Percentiles rank a stretch among this genome's conserved stretches.
Conservation (phyloP, 1,284 basidiomycete genomes). For the Trichosporon faecale region DNA sequence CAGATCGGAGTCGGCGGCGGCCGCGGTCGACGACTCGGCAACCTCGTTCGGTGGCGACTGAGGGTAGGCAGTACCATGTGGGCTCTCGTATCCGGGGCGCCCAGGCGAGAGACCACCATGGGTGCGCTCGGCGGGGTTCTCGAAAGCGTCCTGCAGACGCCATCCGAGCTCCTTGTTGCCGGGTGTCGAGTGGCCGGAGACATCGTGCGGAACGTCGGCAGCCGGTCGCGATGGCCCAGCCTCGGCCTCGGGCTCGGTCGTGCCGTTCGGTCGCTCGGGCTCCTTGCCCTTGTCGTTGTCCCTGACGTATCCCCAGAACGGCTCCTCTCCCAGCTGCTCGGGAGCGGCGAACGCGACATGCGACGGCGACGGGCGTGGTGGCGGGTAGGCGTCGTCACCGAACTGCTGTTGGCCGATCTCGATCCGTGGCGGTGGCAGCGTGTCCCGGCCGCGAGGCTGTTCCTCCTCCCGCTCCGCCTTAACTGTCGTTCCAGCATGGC, state of each 20-base stretch:
- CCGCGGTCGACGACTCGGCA: neutral
- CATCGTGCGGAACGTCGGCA: constrained; percentile 18
- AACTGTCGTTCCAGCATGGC: neutral
- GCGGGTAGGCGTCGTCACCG: neutral
- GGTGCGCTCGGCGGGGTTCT: neutral
- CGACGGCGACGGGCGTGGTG: constrained; percentile 13
- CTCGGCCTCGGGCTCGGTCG: neutral
- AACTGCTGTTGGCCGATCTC: neutral
- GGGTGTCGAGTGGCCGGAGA: neutral
- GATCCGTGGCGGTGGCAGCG: neutral
- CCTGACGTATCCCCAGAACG: constrained; percentile 9
- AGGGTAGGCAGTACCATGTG: neutral
- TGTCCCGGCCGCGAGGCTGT: neutral
- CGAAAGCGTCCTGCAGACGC: neutral
- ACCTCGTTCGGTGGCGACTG: neutral
- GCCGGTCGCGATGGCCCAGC: constrained; percentile 16
- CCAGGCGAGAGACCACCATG: neutral
- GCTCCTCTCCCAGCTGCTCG: constrained; percentile 14
- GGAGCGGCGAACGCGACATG: constrained; percentile 22
- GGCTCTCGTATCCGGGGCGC: neutral
- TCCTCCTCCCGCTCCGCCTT: neutral
- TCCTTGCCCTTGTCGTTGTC: constrained; percentile 7
- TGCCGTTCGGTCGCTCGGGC: neutral
- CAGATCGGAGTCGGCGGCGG: neutral
- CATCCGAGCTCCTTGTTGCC: neutral